A percentile compares a stretch with the other conserved stretches of the same genome.
These are phyloP conservation scores for Amanita pallidorosea DNA, from an alignment of 768 basidiomycete genomes.

Conservation along the genomic window DNA sequence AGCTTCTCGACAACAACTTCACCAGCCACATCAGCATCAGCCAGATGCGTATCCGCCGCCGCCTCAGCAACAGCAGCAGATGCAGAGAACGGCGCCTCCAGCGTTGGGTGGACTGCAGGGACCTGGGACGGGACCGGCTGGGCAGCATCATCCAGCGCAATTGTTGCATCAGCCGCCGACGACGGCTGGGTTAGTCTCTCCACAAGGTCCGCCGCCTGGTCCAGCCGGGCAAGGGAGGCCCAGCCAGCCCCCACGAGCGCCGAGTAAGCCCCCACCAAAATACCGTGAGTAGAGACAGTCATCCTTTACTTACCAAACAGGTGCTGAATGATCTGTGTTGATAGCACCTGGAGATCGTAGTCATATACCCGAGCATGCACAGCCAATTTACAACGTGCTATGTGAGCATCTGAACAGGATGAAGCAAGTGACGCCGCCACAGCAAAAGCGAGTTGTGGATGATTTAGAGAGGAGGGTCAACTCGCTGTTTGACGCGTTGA, in stretches of 20 bases:
- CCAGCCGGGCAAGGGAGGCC: neutral
- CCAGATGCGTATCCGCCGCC: slow-evolving; percentile 10
- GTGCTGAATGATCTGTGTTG: slow-evolving; percentile 8
- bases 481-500: slow-evolving; percentile 83
- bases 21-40: neutral
- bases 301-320: neutral
- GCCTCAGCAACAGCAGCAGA: slow-evolving; percentile 11
- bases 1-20: neutral
- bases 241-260: slow-evolving; percentile 9
- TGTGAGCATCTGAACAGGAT: slow-evolving; percentile 50
- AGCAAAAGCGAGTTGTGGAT: slow-evolving; percentile 76
- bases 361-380: slow-evolving; percentile 72
- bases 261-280: slow-evolving; percentile 12
- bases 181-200: neutral
- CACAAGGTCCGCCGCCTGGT: slow-evolving; percentile 9
- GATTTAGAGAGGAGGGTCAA: slow-evolving; percentile 84
- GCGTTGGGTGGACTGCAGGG: slow-evolving; percentile 14
- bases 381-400: slow-evolving; percentile 59
- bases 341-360: slow-evolving; percentile 82
- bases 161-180: slow-evolving; percentile 9
- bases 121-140: slow-evolving; percentile 3
- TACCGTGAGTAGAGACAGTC: slow-evolving; percentile 22
- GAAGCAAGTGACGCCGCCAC: slow-evolving; percentile 70
- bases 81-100: slow-evolving; percentile 1
- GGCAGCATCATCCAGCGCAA: slow-evolving; percentile 11